Conservation (phyloP, 2,329 filamentous ascomycete genomes). For the Colletotrichum tropicale region DNA sequence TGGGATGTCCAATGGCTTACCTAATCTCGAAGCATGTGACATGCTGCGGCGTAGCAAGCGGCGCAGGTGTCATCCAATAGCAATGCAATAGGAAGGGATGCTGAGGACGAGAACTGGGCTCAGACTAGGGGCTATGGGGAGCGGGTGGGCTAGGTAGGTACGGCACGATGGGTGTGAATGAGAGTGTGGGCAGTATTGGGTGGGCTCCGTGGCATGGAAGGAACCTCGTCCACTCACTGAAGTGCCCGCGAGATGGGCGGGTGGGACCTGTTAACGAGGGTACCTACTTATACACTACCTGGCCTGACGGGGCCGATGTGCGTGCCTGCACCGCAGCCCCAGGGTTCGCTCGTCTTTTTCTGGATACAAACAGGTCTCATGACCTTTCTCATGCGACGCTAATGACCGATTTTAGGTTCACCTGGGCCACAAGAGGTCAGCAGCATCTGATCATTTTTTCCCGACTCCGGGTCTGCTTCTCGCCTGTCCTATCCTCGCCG, state of each 20-base stretch:
- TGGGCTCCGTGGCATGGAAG: not conserved
- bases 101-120: not conserved
- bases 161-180: not conserved
- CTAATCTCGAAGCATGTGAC: constrained; percentile 16
- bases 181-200: not conserved
- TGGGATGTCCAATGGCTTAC: not conserved
- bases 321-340: constrained; percentile 3
- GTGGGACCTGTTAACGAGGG: constrained; percentile 2
- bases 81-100: not conserved
- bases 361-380: constrained; percentile 25
- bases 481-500: not conserved
- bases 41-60: not conserved
- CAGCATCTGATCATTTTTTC: constrained; percentile 21
- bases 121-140: not conserved
- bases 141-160: not conserved
- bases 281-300: not conserved
- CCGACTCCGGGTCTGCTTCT: not conserved
- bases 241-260: not conserved
- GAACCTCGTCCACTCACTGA: not conserved
- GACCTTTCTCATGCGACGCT: constrained; percentile 22
- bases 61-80: constrained; percentile 11
- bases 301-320: not conserved
- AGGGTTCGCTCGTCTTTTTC: constrained; percentile 17
- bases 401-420: constrained; percentile 22
- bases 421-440: constrained; percentile 21